Conservation (phyloP, 1,284 basidiomycete genomes). For the Moniliella sp. region DNA sequence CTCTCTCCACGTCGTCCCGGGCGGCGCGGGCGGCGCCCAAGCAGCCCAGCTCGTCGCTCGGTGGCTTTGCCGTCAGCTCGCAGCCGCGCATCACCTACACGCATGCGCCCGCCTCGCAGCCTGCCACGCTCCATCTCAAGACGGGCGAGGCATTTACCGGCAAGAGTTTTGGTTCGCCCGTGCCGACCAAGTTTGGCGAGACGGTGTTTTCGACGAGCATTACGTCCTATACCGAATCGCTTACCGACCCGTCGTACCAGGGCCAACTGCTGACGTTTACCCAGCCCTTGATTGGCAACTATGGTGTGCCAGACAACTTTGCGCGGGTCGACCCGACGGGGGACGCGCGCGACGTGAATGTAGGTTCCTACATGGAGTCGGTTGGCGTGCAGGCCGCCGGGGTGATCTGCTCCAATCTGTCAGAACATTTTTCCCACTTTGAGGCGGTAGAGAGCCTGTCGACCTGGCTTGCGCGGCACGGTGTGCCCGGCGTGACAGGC, state of each 20-base stretch:
- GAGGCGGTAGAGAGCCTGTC: slow-evolving; percentile 75
- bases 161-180: slow-evolving; percentile 65
- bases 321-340: slow-evolving; percentile 30
- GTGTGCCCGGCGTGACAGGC: slow-evolving; percentile 79
- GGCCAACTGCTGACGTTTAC: slow-evolving; percentile 96
- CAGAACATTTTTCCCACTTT: slow-evolving; percentile 83
- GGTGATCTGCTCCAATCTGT: slow-evolving; percentile 78
- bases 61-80: too few relatives aligned
- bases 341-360: slow-evolving; percentile 41
- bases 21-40: too few relatives aligned
- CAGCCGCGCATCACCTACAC: slow-evolving; percentile 18
- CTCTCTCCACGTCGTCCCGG: too few relatives aligned
- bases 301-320: slow-evolving; percentile 68
- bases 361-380: slow-evolving; percentile 50
- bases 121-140: slow-evolving; percentile 76
- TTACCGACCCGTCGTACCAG: slow-evolving; percentile 97
- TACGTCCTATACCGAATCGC: slow-evolving; percentile 95
- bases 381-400: slow-evolving; percentile 70
- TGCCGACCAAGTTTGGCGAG: too few relatives aligned
- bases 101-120: slow-evolving; percentile 34
- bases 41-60: too few relatives aligned
- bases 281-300: slow-evolving; percentile 90
- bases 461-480: slow-evolving; percentile 74
- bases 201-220: slow-evolving; percentile 97
- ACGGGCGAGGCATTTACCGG: slow-evolving; percentile 77